Evolutionary conservation across 2,329 filamentous ascomycete species (phyloP).

Genomic region (Exophiala spinifera): DNA sequence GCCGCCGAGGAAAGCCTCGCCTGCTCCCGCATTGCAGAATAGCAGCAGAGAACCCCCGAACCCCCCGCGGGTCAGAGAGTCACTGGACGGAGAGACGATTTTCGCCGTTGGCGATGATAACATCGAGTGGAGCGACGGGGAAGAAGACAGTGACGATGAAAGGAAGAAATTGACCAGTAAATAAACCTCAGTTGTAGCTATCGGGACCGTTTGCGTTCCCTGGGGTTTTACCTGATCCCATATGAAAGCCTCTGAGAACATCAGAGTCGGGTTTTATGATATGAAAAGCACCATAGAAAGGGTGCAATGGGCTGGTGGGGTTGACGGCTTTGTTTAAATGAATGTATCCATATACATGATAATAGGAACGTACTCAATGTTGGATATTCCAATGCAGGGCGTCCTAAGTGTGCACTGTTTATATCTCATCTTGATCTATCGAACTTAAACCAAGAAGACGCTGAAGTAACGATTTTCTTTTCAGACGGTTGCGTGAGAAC

Average conservation of each 20-base stretch:
- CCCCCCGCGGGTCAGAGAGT: conserved; percentile 52
- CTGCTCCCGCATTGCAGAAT: conserved; percentile 14
- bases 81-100: conserved; percentile 85
- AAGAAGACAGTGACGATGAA: conserved; percentile 60
- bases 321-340: conserved; percentile 1
- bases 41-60: conserved; percentile 12
- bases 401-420: too few species aligned
- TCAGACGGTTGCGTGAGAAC: too few species aligned
- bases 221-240: not conserved
- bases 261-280: not conserved
- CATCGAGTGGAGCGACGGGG: conserved; percentile 74
- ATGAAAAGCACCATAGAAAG: conserved; percentile 3
- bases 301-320: not conserved
- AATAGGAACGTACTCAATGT: not conserved
- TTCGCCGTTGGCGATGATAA: conserved; percentile 88
- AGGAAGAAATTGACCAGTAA: conserved; percentile 51
- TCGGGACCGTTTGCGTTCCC: not conserved
- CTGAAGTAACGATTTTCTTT: too few species aligned
- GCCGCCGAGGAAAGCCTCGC: conserved; percentile 12
- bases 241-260: not conserved
- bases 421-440: too few species aligned
- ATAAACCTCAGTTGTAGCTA: not conserved
- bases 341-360: not conserved
- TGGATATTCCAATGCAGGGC: too few species aligned
- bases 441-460: too few species aligned